A percentile compares a stretch with the other conserved stretches of the same genome.
These are phyloP conservation scores for Globisporangium middletonii DNA, from an alignment of 352 stramenopile genomes.

Conservation along the genomic window DNA sequence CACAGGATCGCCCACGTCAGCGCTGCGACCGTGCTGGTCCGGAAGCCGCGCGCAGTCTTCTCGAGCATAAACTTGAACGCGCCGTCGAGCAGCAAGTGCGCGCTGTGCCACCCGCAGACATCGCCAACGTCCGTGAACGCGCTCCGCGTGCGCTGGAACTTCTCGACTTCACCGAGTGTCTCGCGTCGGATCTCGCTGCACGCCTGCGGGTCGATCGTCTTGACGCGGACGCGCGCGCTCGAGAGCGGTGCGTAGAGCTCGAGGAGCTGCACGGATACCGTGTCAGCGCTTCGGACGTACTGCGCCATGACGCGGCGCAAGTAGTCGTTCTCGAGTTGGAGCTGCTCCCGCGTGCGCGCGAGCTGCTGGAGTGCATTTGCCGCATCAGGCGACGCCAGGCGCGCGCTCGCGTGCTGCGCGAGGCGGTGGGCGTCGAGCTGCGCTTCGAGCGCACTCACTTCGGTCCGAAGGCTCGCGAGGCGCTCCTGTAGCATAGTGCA, in stretches of 20 bases:
- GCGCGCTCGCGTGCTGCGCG: background rate
- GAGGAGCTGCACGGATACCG: slow-evolving; percentile 1
- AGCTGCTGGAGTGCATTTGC: background rate
- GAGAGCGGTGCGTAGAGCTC: background rate
- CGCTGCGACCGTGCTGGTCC: background rate
- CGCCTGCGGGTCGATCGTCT: slow-evolving; percentile 1
- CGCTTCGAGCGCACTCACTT: slow-evolving; percentile 4
- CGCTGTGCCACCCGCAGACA: slow-evolving; percentile 7
- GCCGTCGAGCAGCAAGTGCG: background rate
- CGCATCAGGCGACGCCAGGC: background rate
- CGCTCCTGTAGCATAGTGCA: slow-evolving; percentile 2
- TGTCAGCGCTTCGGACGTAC: slow-evolving; percentile 1
- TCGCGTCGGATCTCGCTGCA: slow-evolving; percentile 1
- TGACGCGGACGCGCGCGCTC: slow-evolving; percentile 1
- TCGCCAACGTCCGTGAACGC: background rate
- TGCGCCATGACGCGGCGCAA: background rate
- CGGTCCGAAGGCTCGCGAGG: background rate
- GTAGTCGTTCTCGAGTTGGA: slow-evolving; percentile 10
- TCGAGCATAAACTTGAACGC: slow-evolving; percentile 9
- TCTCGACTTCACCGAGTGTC: background rate
- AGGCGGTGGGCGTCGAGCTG: background rate
- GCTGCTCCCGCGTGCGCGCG: background rate
- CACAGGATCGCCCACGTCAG: slow-evolving; percentile 3
- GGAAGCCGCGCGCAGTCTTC: background rate
- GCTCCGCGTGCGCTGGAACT: background rate